These are phyloP conservation scores for Myriosclerotinia duriaeana DNA, from an alignment of 2,329 filamentous ascomycete genomes.

Conservation along the genomic window DNA sequence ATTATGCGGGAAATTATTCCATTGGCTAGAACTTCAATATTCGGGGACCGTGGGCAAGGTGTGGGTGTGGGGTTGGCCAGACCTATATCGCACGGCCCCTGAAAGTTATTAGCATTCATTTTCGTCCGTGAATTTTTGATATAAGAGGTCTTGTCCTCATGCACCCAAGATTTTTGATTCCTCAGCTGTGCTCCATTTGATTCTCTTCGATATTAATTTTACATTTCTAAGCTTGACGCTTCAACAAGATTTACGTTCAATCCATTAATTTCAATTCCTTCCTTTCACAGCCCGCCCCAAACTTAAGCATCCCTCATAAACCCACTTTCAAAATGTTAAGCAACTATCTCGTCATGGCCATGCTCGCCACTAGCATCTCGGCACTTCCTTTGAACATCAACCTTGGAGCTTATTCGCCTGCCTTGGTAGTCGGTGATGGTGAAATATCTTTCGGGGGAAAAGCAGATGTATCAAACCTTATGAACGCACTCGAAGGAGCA, in stretches of 20 bases:
- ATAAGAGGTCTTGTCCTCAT: conserved; percentile 24
- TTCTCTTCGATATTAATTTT: conserved; percentile 16
- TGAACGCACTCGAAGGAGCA: conserved; percentile 20
- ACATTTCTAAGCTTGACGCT: conserved; percentile 21
- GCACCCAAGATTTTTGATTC: conserved; percentile 22
- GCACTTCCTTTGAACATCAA: conserved; percentile 24
- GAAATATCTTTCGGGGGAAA: conserved; percentile 24
- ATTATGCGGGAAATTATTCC: not conserved
- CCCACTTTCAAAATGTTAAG: conserved; percentile 14
- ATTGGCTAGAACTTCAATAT: not conserved
- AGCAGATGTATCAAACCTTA: conserved; percentile 22
- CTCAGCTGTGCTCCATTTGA: conserved; percentile 21
- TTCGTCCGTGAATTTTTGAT: conserved; percentile 11
- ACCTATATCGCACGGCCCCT: conserved; percentile 16
- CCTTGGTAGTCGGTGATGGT: conserved; percentile 25
- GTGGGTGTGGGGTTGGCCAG: conserved; percentile 9
- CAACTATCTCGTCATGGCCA: conserved; percentile 17
- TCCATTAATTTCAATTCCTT: conserved; percentile 3
- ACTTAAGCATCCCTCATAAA: conserved; percentile 1
- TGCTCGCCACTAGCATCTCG: conserved; percentile 22
- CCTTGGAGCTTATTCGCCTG: conserved; percentile 22
- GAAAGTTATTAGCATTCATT: conserved; percentile 9
- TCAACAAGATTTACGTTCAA: conserved; percentile 7
- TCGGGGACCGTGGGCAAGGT: not conserved
- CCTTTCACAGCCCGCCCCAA: not conserved